Conservation (phyloP, 495 filamentous ascomycete species). For the Penicillium arizonense region DNA sequence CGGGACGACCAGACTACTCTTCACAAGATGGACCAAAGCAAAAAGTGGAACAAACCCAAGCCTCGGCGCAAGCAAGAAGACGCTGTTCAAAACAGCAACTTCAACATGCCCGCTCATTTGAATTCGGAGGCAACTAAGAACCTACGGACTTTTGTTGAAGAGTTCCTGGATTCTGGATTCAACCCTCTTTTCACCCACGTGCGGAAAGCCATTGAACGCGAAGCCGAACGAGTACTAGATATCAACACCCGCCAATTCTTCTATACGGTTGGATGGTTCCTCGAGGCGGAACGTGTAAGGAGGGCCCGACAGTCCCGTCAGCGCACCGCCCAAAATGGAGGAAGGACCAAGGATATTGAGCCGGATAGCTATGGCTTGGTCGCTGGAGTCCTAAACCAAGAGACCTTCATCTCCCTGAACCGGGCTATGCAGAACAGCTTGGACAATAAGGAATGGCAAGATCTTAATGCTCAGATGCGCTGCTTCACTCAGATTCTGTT, state of each 20-base stretch:
- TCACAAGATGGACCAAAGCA: constrained; percentile 84
- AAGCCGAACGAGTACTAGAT: constrained; percentile 77
- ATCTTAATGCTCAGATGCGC: constrained; percentile 83
- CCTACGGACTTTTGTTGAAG: constrained; percentile 80
- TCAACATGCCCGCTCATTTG: constrained; percentile 69
- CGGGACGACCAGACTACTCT: constrained; percentile 70
- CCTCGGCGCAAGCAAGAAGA: constrained; percentile 61
- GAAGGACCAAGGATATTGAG: constrained; percentile 49
- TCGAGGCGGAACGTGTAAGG: constrained; percentile 81
- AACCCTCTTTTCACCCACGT: constrained; percentile 89
- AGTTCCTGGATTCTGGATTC: constrained; percentile 93
- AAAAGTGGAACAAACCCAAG: constrained; percentile 83
- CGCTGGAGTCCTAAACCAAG: constrained; percentile 85
- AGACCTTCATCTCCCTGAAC: constrained; percentile 86
- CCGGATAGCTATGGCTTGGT: constrained; percentile 81
- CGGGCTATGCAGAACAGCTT: constrained; percentile 73
- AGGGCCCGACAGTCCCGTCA: constrained; percentile 54
- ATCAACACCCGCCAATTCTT: constrained; percentile 81
- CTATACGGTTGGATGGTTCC: constrained; percentile 91
- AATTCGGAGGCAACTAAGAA: constrained; percentile 66
- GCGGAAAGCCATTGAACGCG: constrained; percentile 85
- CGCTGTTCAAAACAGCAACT: constrained; percentile 63
- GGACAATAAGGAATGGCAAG: constrained; percentile 82
- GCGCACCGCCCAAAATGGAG: constrained; percentile 26
- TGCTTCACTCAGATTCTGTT: constrained; percentile 79